Base-by-base conservation (phyloP, 306 rosid genomes). In the Inga laurina region DNA sequence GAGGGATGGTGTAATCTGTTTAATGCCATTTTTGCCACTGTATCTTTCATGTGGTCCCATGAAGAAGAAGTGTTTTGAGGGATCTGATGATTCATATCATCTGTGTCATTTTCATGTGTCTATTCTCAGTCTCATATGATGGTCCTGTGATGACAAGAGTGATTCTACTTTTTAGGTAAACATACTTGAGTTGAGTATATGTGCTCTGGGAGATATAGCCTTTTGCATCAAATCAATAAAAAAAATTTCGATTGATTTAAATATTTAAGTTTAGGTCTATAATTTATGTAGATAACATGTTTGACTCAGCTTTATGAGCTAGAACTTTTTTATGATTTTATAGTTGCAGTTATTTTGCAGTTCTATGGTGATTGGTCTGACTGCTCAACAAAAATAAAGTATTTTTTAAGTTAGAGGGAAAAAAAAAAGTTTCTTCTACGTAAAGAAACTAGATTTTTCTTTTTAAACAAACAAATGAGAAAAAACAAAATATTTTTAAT, bases 1-100 rank as follows among this genome's bases (percentile, higher is more conserved):
- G 0, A 71, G 5, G 86, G 79, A 7, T 78, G 66, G 88, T 79
- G 71, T 84, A 19, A 68, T 59, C 86, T 84, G 82, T 87, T 79
- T 79, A 61, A 84, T 82, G 82, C 80, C 86, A 82, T 75, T 84
- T 71, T 78, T 78, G 82, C 80, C n/a, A 62, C 77, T 75, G 74
- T 75, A 9, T 59, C 10, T 78, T 39, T 84, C 80, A 71, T 79
- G 85, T 66, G 64, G 76, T 62, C 68, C 48, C 56, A 24, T 24
- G 27, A 41, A 78, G 46, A 75, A 79, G 56, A 75, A 79, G 37
- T 43, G 27, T 70, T 78, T 78, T 65, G 82, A 77, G 73, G 72
- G 74, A 82, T 87, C 54, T 79, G 88, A 85, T 71, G 81, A 82
- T 79, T 79, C 86, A 79, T 39, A 46, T 78, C 82, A 82, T 83